Base-by-base conservation (phyloP, 345 rosid species). In the Hypericum perforatum region DNA sequence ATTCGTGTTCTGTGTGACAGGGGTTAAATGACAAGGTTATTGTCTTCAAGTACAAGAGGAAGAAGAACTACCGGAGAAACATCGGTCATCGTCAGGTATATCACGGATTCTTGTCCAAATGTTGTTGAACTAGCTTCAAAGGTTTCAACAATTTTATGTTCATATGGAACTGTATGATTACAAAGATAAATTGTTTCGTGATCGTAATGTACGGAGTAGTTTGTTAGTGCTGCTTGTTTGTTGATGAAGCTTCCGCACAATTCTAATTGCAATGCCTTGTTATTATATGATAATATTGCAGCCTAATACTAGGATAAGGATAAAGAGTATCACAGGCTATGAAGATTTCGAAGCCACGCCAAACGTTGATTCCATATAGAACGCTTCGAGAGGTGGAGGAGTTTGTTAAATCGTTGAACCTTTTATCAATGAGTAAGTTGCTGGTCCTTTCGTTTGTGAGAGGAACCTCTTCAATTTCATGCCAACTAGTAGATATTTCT, bases 71-170 rank as follows among this genome's bases (percentile, higher is more conserved):
- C 63, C 75, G 94, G 61, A 87, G 98, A 72, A 92, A 87, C 63
- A 92, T 87, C 39, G 98, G 98, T 45, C 98, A 92, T 55, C 71
- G 98, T 14, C 98, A 92, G 98, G 98, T 92, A 75, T 6, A 49
- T 36, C 41, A 6, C 2, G n/a, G 7, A 9, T 32, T 8, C 22
- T 14, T 46, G 8, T 16, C 22, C 7, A 13, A 4, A 13, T 45
- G n/a, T 45, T 3, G 14, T 45, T n/a, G 49, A 45, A 45, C 5
- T 5, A 32, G 8, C 12, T 47, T 9, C 2, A n/a, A 3, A 15
- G 13, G 9, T 16, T 42, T 62, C 3, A 15, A 8, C 43, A 9
- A 15, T 39, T 45, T 11, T 13, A 9, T 8, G 9, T 46, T 56
- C 7, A 15, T 49, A 12, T 37, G 12, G 12, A 38, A 5, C 39